A percentile compares a stretch with the other conserved stretches of the same genome.
These are phyloP conservation scores for Termitomyces heimii DNA, from an alignment of 768 basidiomycete species.

Conservation along the genomic window DNA sequence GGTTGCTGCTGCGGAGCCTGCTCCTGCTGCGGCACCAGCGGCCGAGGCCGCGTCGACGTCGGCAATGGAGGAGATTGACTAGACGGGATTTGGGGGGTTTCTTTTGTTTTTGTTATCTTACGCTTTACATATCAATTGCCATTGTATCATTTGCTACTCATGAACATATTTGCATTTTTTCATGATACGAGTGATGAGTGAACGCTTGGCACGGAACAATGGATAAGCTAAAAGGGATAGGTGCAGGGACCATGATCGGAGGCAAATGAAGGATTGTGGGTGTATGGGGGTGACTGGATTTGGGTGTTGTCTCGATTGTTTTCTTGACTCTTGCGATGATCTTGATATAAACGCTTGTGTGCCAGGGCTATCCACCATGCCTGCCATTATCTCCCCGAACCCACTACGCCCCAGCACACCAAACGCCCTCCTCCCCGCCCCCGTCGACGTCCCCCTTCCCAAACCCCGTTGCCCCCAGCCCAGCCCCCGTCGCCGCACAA, in stretches of 20 bases:
- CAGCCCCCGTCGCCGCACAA: conserved; percentile 24
- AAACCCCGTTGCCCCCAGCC: neutral
- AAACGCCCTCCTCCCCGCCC: neutral
- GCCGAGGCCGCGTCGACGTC: conserved; percentile 62
- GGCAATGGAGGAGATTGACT: conserved; percentile 97
- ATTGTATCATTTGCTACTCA: conserved; percentile 16
- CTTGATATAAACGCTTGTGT: neutral
- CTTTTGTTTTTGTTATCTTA: conserved; percentile 16
- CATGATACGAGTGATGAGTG: too few relatives aligned
- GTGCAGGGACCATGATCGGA: neutral
- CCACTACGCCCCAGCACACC: neutral
- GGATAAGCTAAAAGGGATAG: neutral
- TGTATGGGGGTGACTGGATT: neutral
- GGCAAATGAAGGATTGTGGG: neutral
- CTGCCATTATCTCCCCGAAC: conserved; percentile 25
- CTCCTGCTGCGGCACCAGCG: conserved; percentile 45
- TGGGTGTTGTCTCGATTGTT: conserved; percentile 1
- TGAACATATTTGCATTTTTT: neutral
- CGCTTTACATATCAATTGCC: conserved; percentile 21
- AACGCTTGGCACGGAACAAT: neutral
- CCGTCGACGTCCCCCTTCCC: neutral
- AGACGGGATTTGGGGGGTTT: conserved; percentile 23
- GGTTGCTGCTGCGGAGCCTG: conserved; percentile 27
- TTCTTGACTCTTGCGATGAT: neutral
- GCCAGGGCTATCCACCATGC: neutral